Evolutionary conservation across 805 yeast species (phyloP).

Genomic region (Zygosaccharomyces siamensis): DNA sequence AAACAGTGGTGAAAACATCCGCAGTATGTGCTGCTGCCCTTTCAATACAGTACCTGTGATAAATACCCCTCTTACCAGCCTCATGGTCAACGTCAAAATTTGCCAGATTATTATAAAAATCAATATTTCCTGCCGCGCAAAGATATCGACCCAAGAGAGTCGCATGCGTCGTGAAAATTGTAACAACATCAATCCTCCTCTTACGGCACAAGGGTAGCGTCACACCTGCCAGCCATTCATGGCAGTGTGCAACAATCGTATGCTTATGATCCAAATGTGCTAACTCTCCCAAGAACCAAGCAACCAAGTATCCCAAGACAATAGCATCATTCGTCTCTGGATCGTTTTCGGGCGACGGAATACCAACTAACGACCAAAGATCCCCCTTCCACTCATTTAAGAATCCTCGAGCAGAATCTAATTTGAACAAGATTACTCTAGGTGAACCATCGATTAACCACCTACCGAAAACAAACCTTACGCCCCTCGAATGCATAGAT

Average conservation of each 20-base stretch:
- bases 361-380: constrained; percentile 84
- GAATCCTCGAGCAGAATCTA: constrained; percentile 62
- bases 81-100: constrained; percentile 93
- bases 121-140: constrained; percentile 96
- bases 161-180: constrained; percentile 96
- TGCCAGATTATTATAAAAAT: constrained; percentile 87
- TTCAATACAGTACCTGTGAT: constrained; percentile 94
- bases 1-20: constrained; percentile 95
- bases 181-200: constrained; percentile 87
- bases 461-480: constrained; percentile 79
- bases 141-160: constrained; percentile 89
- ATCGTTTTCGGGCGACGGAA: constrained; percentile 90
- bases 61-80: constrained; percentile 96
- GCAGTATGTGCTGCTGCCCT: constrained; percentile 94
- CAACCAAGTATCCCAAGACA: constrained; percentile 84
- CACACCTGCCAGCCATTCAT: constrained; percentile 98
- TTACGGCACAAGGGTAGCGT: constrained; percentile 89
- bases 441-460: constrained; percentile 99
- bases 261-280: constrained; percentile 77
- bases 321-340: constrained; percentile 89
- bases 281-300: constrained; percentile 96
- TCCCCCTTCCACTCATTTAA: constrained; percentile 93
- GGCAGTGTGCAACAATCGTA: constrained; percentile 91
- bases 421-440: constrained; percentile 80
- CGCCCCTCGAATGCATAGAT: constrained; percentile 78